Conservation (phyloP, 2,329 filamentous ascomycete species). For the Blumeria graminis region DNA sequence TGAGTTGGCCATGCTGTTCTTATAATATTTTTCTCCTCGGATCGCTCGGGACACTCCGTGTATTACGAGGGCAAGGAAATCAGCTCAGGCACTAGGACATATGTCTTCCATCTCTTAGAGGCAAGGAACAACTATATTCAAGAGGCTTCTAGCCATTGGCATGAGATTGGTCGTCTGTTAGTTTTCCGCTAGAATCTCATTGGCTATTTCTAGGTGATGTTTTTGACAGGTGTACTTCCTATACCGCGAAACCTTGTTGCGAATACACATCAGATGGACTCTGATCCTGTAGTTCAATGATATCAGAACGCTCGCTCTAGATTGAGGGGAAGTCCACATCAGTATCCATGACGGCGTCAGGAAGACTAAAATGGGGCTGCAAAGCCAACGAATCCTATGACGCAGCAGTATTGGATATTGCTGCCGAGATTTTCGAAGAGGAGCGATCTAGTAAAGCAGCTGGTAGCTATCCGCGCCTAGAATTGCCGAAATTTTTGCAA, state of each 20-base stretch:
- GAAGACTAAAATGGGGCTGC: not conserved
- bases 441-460: not conserved
- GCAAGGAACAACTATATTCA: not conserved
- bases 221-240: not conserved
- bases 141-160: not conserved
- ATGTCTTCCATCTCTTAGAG: not conserved
- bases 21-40: not conserved
- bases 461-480: not conserved
- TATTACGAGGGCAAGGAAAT: not conserved
- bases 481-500: not conserved
- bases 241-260: not conserved
- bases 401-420: not conserved
- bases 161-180: not conserved
- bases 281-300: not conserved
- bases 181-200: not conserved
- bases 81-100: not conserved
- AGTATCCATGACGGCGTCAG: not conserved
- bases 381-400: not conserved
- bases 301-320: not conserved
- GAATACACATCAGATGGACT: not conserved
- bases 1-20: not conserved
- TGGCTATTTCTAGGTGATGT: not conserved
- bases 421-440: not conserved
- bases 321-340: not conserved
- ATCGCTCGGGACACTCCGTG: not conserved